A percentile compares a stretch with the other conserved stretches of the same genome.
Conservation (phyloP, 257 asterid species). For the Salvia hispanica region DNA sequence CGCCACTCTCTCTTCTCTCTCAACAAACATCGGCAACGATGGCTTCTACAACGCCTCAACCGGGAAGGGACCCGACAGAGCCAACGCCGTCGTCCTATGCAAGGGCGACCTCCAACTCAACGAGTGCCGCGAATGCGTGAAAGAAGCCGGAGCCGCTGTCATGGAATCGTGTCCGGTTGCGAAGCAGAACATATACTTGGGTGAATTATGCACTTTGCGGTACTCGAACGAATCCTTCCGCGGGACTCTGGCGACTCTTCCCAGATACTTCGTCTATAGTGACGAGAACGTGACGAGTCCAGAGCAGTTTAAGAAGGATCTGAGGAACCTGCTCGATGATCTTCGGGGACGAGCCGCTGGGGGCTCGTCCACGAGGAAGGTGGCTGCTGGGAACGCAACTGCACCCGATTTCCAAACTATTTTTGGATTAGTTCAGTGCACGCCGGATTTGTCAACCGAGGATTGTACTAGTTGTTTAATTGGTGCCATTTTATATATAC, state of each 20-base stretch:
- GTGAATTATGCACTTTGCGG: constrained; percentile 28
- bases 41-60: too few relatives aligned
- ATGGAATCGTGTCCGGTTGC: constrained; percentile 30
- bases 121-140: too few relatives aligned
- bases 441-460: constrained; percentile 36
- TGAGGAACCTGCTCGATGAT: constrained; percentile 19
- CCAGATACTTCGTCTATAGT: too few relatives aligned
- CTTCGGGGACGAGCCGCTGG: constrained; percentile 31
- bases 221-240: constrained; percentile 37
- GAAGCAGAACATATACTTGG: constrained; percentile 30
- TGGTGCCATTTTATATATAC: not conserved
- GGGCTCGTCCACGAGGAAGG: constrained; percentile 35
- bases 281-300: constrained; percentile 7
- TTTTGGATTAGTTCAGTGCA: constrained; percentile 37
- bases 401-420: constrained; percentile 19
- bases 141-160: not conserved
- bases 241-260: constrained; percentile 14
- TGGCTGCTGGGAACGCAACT: constrained; percentile 26
- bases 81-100: too few relatives aligned
- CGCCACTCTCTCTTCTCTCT: too few relatives aligned
- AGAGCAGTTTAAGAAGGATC: constrained; percentile 1
- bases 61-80: too few relatives aligned
- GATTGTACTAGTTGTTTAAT: constrained; percentile 33
- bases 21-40: too few relatives aligned
- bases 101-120: too few relatives aligned